Evolutionary conservation across 768 basidiomycete genomes (phyloP), one percentile per base, ranked within the genome.

Genomic region (Trametes elegans): DNA sequence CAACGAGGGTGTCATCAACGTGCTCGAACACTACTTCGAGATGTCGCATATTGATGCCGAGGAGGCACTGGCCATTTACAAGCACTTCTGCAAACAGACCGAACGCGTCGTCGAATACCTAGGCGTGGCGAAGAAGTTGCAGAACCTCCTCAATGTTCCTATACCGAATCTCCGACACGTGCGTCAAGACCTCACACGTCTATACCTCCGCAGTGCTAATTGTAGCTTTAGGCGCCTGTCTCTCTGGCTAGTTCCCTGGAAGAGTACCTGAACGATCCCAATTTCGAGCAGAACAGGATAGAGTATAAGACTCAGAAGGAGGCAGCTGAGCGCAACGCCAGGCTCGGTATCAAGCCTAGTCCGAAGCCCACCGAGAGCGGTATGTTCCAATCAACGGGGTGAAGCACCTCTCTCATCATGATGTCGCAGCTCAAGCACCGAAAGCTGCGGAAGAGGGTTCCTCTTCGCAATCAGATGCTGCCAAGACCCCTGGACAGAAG

Each of bases 11-110:
- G 92, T 88, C 16, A 85, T 87, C 64, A 90, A 89, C 62, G 83
- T 88, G 31, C 74, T 90, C 40, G 97, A 98, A 66, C 89, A 96
- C 72, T 99, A 97, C 71, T 98, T 98, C 65, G 95, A 97, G 68
- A 98, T 98, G 97, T 92, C 93, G 0, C 88, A 90, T 59, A 71
- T 85, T n/a, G 96, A 98, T 66, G 97, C 96, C 0, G 74, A 80
- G 32, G 84, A 89, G 28, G 90, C 96, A 2, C 80, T 98, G 23
- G 70, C 73, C 16, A 85, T 98, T 57, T 99, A 99, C 75, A 90
- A 93, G 50, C 83, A 88, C 57, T 99, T 99, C 71, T 98, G 95
- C 73, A 84, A 81, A 45, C 93, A 98, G 70, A 93, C 96, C 0
- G 93, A 98, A 64, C 77, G 76, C 32, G 95, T 98, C 4, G 91